Evolutionary conservation across 2,329 filamentous ascomycete species (phyloP), one percentile per base, ranked within the genome.

Genomic region (Cadophora sp.): DNA sequence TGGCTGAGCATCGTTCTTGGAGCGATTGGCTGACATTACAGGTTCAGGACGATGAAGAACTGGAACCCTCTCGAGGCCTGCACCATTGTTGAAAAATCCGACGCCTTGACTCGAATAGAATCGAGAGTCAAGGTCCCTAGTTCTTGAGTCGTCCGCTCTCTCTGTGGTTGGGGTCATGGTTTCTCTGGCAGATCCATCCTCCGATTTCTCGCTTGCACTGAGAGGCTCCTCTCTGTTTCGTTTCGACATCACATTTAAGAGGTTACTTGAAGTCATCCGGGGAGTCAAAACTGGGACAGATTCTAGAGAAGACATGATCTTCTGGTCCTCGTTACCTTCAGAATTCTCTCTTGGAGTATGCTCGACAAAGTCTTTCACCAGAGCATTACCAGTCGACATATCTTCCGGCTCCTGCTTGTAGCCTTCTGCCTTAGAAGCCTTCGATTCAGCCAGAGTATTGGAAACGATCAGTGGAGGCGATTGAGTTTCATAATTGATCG

Each of bases 391-490:
- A 24, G 40, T 40, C 12, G n/a, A 37, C 22, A 31, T 24, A n/a
- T 29, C 53, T 5, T 37, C 31, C 9, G 31, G 31, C 16, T 37
- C 4, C n/a, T 37, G 29, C 9, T 59, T 24, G 31, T 2, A 16
- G n/a, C 27, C 22, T 40, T 24, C n/a, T 43, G 31, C 24, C 19
- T 24, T 58, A 2, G 4, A 1, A 16, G 22, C 19, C 4, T 26
- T 40, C 4, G 34, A 19, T 26, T 43, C 22, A 8, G 22, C 11
- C 19, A 8, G 14, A 24, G 34, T 3, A 26, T 29, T 53, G 43
- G 65, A 56, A 4, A 60, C 26, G 40, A 31, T 55, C 12, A 34
- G 56, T 46, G 40, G 16, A 62, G 46, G 40, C 11, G 46, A 26
- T 24, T 31, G 26, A 11, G 43, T n/a, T 1, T 53, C 19, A 7